Base-by-base conservation (phyloP, 805 yeast species). In the Henningerozyma blattae region DNA sequence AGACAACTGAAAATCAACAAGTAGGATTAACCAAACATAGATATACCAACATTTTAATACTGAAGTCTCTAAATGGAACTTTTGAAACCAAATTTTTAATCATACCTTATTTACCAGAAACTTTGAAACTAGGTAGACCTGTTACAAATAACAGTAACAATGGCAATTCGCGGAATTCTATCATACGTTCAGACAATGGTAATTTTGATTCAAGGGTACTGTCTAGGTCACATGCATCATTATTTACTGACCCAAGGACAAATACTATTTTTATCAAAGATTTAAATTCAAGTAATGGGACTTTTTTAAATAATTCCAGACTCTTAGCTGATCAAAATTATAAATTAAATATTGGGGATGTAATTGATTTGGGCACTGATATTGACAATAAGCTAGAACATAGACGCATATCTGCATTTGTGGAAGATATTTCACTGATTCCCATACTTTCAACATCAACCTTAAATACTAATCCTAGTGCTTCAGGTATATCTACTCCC, bases 201-300 rank as follows among this genome's bases (percentile, higher is more conserved):
- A 85, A 69, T 50, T 87, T 87, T 50, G 95, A 87, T 58, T 82
- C 94, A 14, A 64, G 95, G 20, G 96, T 89, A n/a, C 68, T 87
- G 31, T 77, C 89, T 15, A 62, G 97, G 42, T 87, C 81, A 49
- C 97, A 87, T 58, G 97, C 97, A 0, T 87, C 81, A 46, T 61
- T 87, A 39, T 82, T 71, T 62, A 70, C 84, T 15, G 86, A 81
- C 42, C 63, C 70, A 15, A 54, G 51, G 19, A 56, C 60, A 12
- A 83, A 84, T 4, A 67, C 65, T 36, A 65, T 89, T 16, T 82
- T 67, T 67, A 67, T 87, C 24, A 72, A 76, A 45, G 97, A 87
- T 58, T 68, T 84, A 48, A 83, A 84, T 37, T 78, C 91, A 4
- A 79, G 94, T 13, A 87, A 87, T 56, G 97, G 97, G 6, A 86